A percentile compares a stretch with the other conserved stretches of the same genome.
Evolutionary conservation across 2,329 filamentous ascomycete genomes (phyloP).

Genomic region (Lachnellula occidentalis): DNA sequence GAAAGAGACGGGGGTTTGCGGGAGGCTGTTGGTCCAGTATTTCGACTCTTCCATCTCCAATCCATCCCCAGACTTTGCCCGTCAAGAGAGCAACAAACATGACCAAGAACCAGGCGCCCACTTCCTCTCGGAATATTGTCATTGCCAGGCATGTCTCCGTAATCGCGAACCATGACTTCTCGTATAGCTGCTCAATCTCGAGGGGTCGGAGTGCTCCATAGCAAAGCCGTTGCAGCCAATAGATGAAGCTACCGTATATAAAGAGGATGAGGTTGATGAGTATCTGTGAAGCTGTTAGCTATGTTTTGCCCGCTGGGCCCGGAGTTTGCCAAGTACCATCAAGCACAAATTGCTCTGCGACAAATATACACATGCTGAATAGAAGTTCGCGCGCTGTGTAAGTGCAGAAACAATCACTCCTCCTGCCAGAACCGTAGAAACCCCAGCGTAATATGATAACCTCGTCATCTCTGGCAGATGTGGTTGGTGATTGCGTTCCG

Average conservation of each 20-base stretch:
- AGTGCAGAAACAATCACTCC: constrained; percentile 85
- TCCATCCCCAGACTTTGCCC: constrained; percentile 98
- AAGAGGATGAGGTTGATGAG: constrained; percentile 87
- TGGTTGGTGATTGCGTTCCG: neutral
- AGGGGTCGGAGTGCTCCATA: constrained; percentile 87
- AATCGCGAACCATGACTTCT: constrained; percentile 96
- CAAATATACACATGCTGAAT: constrained; percentile 94
- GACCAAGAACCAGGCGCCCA: constrained; percentile 88
- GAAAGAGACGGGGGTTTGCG: constrained; percentile 81
- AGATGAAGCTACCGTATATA: constrained; percentile 72
- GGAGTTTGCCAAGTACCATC: constrained; percentile 56
- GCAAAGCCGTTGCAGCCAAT: constrained; percentile 81
- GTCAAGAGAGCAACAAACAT: constrained; percentile 94
- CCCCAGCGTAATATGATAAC: constrained; percentile 47
- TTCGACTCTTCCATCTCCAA: constrained; percentile 90
- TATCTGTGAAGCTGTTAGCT: constrained; percentile 50
- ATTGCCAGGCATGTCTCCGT: constrained; percentile 96
- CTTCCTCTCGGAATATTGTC: constrained; percentile 95
- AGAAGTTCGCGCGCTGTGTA: constrained; percentile 94
- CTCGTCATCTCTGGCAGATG: constrained; percentile 19
- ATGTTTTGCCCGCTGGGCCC: neutral
- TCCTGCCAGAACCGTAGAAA: constrained; percentile 77
- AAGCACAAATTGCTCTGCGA: constrained; percentile 94
- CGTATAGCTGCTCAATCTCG: constrained; percentile 94
- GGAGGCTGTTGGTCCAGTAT: constrained; percentile 93